phyloP scores from a whole-genome alignment of 345 rosid species.

The Cardamine occulta region DNA sequence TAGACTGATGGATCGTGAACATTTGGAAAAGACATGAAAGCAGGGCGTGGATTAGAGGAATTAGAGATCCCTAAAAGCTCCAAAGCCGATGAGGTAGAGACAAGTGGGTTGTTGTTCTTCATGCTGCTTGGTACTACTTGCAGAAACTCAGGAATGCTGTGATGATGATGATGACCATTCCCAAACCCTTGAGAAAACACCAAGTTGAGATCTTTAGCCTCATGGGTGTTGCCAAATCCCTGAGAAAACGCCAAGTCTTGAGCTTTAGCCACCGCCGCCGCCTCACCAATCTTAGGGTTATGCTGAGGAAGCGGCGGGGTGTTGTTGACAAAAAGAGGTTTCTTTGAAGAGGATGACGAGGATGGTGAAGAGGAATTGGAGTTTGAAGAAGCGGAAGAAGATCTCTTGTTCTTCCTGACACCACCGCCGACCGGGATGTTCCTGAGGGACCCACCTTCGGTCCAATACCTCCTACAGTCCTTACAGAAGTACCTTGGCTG shows the following conservation, averaged over 20 bases:
- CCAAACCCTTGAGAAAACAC: conserved; percentile 57
- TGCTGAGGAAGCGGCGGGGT: conserved; percentile 42
- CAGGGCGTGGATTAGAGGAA: conserved; percentile 22
- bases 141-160: conserved; percentile 57
- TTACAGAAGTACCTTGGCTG: conserved; percentile 94
- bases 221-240: conserved; percentile 47
- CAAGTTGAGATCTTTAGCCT: conserved; percentile 80
- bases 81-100: conserved; percentile 51
- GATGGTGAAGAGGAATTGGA: conserved; percentile 47
- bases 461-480: conserved; percentile 92
- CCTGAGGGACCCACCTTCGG: conserved; percentile 92
- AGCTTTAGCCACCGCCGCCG: conserved; percentile 56
- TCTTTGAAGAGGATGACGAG: conserved; percentile 50
- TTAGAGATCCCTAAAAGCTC: conserved; percentile 76
- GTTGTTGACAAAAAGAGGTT: conserved; percentile 52
- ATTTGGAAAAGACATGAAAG: conserved; percentile 36
- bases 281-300: conserved; percentile 52
- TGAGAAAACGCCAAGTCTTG: conserved; percentile 62
- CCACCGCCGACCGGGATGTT: conserved; percentile 98
- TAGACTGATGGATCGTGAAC: conserved; percentile 31
- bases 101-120: conserved; percentile 37
- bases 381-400: conserved; percentile 46
- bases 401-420: conserved; percentile 87
- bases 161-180: conserved; percentile 43
- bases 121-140: conserved; percentile 42